Conservation (phyloP, 441 rosid species). For the Manihot esculenta region DNA sequence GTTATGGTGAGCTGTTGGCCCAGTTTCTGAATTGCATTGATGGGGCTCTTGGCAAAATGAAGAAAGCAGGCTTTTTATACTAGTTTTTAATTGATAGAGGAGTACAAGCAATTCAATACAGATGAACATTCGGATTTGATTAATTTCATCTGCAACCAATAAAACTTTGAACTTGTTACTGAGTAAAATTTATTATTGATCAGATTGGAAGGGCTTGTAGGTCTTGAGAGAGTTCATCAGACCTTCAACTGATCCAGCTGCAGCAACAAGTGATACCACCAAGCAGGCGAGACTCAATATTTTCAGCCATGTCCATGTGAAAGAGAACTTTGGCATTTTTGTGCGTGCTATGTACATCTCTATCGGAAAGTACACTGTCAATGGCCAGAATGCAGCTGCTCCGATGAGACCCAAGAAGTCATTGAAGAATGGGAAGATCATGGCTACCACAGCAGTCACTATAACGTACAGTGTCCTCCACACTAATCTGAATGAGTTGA, state of each 20-base stretch:
- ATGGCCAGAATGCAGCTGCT: slow-evolving; percentile 77
- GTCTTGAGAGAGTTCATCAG: slow-evolving; percentile 53
- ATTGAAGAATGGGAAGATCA: slow-evolving; percentile 89
- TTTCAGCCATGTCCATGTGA: slow-evolving; percentile 72
- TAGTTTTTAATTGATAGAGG: background rate
- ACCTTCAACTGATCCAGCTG: slow-evolving; percentile 76
- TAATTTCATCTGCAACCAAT: slow-evolving; percentile 12
- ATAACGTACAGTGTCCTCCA: slow-evolving; percentile 74
- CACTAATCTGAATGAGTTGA: slow-evolving; percentile 58
- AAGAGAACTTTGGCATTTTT: slow-evolving; percentile 49
- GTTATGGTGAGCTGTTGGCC: too few species aligned
- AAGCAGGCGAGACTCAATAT: slow-evolving; percentile 56
- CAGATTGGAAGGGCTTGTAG: slow-evolving; percentile 64
- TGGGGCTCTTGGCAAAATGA: background rate
- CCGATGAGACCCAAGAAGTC: slow-evolving; percentile 77
- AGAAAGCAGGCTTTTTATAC: slow-evolving; percentile 1
- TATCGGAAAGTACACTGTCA: slow-evolving; percentile 78
- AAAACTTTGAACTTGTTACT: slow-evolving; percentile 8
- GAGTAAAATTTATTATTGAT: slow-evolving; percentile 27
- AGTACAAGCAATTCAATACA: background rate
- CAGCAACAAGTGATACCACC: slow-evolving; percentile 59
- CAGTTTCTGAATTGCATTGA: background rate
- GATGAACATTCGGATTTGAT: slow-evolving; percentile 6
- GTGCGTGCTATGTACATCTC: slow-evolving; percentile 78
- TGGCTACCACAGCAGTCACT: slow-evolving; percentile 58